Evolutionary conservation across 2,329 filamentous ascomycete species (phyloP).

Genomic region (Aspergillus brasiliensis): DNA sequence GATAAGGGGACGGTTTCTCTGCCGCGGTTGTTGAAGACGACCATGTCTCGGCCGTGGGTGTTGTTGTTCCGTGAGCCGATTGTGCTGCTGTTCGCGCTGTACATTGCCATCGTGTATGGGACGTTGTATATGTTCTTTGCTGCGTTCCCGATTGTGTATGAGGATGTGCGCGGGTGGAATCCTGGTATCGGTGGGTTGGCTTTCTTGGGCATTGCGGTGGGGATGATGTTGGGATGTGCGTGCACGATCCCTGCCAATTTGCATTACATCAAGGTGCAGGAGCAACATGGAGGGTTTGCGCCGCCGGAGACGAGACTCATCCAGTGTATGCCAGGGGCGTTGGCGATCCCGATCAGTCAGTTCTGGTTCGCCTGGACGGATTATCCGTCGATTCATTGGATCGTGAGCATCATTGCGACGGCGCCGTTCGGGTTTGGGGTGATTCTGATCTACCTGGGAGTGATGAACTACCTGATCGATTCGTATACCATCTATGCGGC

Average conservation of each 20-base stretch:
- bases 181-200: neutral
- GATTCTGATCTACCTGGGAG: neutral
- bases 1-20: neutral
- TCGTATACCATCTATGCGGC: conserved; percentile 8
- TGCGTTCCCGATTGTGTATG: conserved; percentile 4
- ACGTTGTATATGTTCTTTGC: conserved; percentile 9
- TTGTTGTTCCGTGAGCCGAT: conserved; percentile 3
- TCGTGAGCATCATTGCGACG: conserved; percentile 1
- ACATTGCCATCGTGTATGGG: conserved; percentile 6
- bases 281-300: neutral
- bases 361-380: conserved; percentile 9
- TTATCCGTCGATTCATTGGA: neutral
- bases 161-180: conserved; percentile 3
- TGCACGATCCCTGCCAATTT: conserved; percentile 1
- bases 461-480: conserved; percentile 7
- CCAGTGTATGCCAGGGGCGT: conserved; percentile 1
- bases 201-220: neutral
- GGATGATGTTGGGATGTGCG: neutral
- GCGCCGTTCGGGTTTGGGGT: conserved; percentile 5
- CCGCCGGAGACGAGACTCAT: neutral
- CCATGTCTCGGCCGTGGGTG: conserved; percentile 3
- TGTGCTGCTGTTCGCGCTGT: conserved; percentile 1
- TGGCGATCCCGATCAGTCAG: conserved; percentile 4
- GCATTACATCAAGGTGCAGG: neutral
- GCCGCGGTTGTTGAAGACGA: neutral